These are phyloP conservation scores for Hypomontagnella monticulosa DNA, from an alignment of 495 filamentous ascomycete species.

Conservation along the genomic window DNA sequence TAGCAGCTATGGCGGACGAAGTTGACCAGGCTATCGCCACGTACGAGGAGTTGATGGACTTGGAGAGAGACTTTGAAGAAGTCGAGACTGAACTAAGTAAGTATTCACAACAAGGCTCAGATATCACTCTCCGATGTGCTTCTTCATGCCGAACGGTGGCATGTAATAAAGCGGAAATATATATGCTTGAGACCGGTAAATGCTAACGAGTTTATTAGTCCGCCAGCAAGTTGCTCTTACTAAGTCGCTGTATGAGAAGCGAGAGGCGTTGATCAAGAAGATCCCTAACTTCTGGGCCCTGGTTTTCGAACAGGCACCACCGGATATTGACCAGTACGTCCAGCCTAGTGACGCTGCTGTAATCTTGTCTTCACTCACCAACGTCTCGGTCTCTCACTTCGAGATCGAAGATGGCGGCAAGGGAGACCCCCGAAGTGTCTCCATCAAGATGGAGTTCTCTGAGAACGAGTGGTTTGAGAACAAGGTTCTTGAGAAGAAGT, in stretches of 20 bases:
- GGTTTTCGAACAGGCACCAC: conserved; percentile 83
- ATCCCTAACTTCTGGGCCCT: conserved; percentile 90
- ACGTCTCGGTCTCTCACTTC: conserved; percentile 75
- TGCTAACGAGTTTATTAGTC: conserved; percentile 53
- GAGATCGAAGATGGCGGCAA: conserved; percentile 70
- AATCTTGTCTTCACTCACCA: conserved; percentile 68
- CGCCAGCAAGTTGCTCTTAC: conserved; percentile 63
- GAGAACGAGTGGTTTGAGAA: conserved; percentile 81
- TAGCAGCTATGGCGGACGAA: conserved; percentile 52
- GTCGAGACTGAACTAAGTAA: conserved; percentile 75
- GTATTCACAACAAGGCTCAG: conserved; percentile 31
- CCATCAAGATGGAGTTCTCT: conserved; percentile 68
- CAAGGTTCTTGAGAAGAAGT: conserved; percentile 82
- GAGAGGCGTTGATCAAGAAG: conserved; percentile 69
- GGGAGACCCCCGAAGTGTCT: conserved; percentile 72
- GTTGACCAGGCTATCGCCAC: conserved; percentile 55
- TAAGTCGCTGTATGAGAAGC: conserved; percentile 74
- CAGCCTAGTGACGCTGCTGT: conserved; percentile 76
- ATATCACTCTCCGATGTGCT: neutral
- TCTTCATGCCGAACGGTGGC: neutral
- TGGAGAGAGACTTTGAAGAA: conserved; percentile 77
- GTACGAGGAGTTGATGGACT: conserved; percentile 66
- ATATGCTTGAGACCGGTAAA: neutral
- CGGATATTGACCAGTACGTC: conserved; percentile 85
- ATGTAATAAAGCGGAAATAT: neutral